phyloP scores from a whole-genome alignment of 2,329 filamentous ascomycete genomes.

The Allantophomopsis cytisporea region DNA sequence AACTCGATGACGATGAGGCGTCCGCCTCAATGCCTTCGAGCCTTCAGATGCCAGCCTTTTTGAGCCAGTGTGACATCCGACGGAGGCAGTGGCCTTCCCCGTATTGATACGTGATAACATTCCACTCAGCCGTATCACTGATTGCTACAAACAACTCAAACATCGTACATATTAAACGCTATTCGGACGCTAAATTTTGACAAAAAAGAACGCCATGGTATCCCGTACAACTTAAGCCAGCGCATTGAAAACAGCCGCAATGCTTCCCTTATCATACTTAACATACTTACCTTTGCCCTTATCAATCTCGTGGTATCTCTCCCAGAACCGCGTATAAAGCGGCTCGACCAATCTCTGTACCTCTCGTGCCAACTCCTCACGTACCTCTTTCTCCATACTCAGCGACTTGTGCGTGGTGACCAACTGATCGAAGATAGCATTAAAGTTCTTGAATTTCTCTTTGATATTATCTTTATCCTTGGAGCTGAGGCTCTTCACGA shows the following conservation, averaged over 20 bases:
- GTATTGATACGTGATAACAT: too few species aligned
- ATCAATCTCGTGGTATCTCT: slow-evolving; percentile 93
- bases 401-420: slow-evolving; percentile 70
- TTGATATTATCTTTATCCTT: slow-evolving; percentile 97
- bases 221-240: slow-evolving; percentile 3
- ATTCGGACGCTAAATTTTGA: too few species aligned
- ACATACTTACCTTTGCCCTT: slow-evolving; percentile 98
- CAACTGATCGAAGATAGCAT: slow-evolving; percentile 79
- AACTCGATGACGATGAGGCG: too few species aligned
- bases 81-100: too few species aligned
- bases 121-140: too few species aligned
- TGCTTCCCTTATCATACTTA: slow-evolving; percentile 82
- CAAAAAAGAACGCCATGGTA: background rate
- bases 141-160: too few species aligned
- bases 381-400: slow-evolving; percentile 84
- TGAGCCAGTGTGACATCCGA: too few species aligned
- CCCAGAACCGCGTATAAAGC: slow-evolving; percentile 90
- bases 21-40: too few species aligned
- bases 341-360: slow-evolving; percentile 88
- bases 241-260: slow-evolving; percentile 44
- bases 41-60: too few species aligned
- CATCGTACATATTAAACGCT: too few species aligned
- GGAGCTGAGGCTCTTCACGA: slow-evolving; percentile 69
- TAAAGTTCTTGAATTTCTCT: slow-evolving; percentile 89
- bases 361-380: slow-evolving; percentile 65